phyloP scores from a whole-genome alignment of 371 early-diverging fungal genomes.

The Lichtheimia hyalospora region DNA sequence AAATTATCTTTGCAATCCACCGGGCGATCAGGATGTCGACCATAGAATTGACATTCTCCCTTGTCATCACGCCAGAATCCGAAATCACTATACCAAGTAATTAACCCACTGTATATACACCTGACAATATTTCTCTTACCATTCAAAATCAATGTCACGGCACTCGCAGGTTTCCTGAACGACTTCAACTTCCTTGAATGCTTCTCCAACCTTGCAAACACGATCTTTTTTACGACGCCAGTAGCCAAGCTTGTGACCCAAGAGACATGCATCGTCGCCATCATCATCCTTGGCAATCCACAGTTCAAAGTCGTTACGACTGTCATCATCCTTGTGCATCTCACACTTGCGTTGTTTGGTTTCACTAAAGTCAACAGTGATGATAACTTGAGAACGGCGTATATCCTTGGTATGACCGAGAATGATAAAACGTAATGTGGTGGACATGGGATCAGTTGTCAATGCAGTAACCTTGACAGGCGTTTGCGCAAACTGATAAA shows the following conservation, averaged over 20 bases:
- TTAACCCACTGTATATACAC: background rate
- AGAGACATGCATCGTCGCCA: slow-evolving; percentile 42
- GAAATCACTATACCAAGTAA: slow-evolving; percentile 51
- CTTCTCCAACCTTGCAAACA: slow-evolving; percentile 68
- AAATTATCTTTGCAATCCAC: slow-evolving; percentile 60
- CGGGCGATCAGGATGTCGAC: slow-evolving; percentile 71
- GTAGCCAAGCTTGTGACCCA: slow-evolving; percentile 54
- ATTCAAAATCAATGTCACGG: slow-evolving; percentile 75
- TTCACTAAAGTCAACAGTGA: slow-evolving; percentile 47
- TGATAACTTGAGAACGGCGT: slow-evolving; percentile 29
- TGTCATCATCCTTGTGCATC: slow-evolving; percentile 48
- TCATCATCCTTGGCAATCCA: slow-evolving; percentile 72
- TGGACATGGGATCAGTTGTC: slow-evolving; percentile 62
- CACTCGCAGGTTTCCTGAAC: slow-evolving; percentile 63
- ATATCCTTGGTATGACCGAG: slow-evolving; percentile 38
- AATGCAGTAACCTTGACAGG: slow-evolving; percentile 50
- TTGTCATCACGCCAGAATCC: slow-evolving; percentile 73
- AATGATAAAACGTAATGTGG: slow-evolving; percentile 59
- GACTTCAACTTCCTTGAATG: slow-evolving; percentile 60
- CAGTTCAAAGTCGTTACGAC: slow-evolving; percentile 74
- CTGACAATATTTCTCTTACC: slow-evolving; percentile 35
- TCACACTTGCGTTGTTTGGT: slow-evolving; percentile 47
- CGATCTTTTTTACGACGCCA: slow-evolving; percentile 82
- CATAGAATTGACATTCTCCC: slow-evolving; percentile 65
- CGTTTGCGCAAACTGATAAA: slow-evolving; percentile 40